These are phyloP conservation scores for Claviceps maximensis DNA, from an alignment of 2,329 filamentous ascomycete species.

Conservation along the genomic window DNA sequence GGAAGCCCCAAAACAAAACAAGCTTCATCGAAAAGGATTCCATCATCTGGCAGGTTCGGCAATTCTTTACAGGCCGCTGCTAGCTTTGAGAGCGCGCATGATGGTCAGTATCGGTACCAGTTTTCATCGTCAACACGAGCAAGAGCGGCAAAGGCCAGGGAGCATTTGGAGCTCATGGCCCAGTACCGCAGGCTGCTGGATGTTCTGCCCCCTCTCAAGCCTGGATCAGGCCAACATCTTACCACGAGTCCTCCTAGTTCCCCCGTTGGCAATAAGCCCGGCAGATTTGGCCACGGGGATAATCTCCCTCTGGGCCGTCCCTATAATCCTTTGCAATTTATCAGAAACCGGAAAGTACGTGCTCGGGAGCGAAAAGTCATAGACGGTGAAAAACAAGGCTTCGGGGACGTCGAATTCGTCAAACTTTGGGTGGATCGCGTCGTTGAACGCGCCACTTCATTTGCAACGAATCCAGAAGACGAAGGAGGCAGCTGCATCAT, in stretches of 20 bases:
- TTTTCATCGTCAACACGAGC: slow-evolving; percentile 71
- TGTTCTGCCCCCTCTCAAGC: slow-evolving; percentile 60
- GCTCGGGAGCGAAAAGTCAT: slow-evolving; percentile 64
- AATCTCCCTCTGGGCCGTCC: slow-evolving; percentile 42
- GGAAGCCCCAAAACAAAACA: slow-evolving; percentile 44
- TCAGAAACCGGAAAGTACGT: slow-evolving; percentile 78
- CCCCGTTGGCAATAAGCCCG: slow-evolving; percentile 22
- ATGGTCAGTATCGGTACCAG: slow-evolving; percentile 42
- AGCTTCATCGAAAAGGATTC: slow-evolving; percentile 25
- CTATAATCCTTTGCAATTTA: slow-evolving; percentile 88
- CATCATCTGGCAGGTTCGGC: slow-evolving; percentile 26
- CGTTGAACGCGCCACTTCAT: slow-evolving; percentile 19
- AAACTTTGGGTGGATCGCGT: slow-evolving; percentile 66
- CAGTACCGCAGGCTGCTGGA: slow-evolving; percentile 76
- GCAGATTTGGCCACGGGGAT: slow-evolving; percentile 13
- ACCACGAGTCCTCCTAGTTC: slow-evolving; percentile 30
- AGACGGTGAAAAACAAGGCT: slow-evolving; percentile 63
- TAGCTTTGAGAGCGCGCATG: slow-evolving; percentile 30
- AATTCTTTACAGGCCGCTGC: slow-evolving; percentile 33
- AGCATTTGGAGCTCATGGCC: slow-evolving; percentile 71
- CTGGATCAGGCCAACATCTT: slow-evolving; percentile 21
- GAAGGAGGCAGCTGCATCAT: slow-evolving; percentile 15
- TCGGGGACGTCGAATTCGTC: slow-evolving; percentile 59
- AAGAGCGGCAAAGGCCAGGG: slow-evolving; percentile 71
- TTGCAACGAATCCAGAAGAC: slow-evolving; percentile 13